phyloP scores from a whole-genome alignment of 805 yeast genomes.

The Ogataea siamensis region DNA sequence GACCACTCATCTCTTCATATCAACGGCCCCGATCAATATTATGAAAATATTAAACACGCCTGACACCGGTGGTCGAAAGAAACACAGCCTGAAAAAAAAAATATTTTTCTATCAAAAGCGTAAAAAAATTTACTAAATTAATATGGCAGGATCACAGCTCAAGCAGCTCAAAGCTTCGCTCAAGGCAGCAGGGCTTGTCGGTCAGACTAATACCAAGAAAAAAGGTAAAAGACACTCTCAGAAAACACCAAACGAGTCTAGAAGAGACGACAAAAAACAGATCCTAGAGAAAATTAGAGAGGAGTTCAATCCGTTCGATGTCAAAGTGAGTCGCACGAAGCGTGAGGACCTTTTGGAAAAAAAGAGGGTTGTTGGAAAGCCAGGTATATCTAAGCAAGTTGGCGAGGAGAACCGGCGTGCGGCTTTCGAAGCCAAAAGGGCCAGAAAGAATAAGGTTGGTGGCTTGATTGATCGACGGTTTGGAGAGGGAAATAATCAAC shows the following conservation, averaged over 20 bases:
- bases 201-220: conserved; percentile 70
- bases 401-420: conserved; percentile 63
- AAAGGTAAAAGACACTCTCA: conserved; percentile 47
- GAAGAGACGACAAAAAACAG: conserved; percentile 64
- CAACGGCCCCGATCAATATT: no score
- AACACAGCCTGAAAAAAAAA: conserved; percentile 11
- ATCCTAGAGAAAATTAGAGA: conserved; percentile 63
- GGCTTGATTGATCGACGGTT: conserved; percentile 83
- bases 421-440: conserved; percentile 63
- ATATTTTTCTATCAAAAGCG: conserved; percentile 2
- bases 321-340: conserved; percentile 66
- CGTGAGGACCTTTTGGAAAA: conserved; percentile 44
- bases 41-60: conserved; percentile 1
- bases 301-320: conserved; percentile 89
- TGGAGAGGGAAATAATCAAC: conserved; percentile 72
- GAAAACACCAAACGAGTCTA: conserved; percentile 59
- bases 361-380: conserved; percentile 59
- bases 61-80: background rate
- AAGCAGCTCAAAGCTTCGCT: conserved; percentile 77
- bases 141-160: conserved; percentile 78
- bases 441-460: conserved; percentile 70
- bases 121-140: conserved; percentile 2
- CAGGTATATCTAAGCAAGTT: conserved; percentile 64
- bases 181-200: conserved; percentile 78
- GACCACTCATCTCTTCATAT: conserved; percentile 25